A percentile compares a stretch with the other conserved stretches of the same genome.
Conservation (phyloP, 306 rosid species). For the Clitoria ternatea region DNA sequence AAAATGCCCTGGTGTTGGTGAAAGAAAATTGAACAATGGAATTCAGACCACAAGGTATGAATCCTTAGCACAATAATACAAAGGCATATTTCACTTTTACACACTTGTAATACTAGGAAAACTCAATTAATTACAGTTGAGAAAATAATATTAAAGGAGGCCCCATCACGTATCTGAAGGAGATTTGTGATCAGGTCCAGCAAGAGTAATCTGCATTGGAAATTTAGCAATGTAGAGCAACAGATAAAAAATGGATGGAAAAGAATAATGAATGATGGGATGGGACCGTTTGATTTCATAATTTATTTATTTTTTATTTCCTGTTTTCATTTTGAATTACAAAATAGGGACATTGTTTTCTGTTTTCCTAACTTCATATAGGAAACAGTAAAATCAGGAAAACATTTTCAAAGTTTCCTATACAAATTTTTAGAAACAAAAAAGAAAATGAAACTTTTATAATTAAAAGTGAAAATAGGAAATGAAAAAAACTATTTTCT, state of each 20-base stretch:
- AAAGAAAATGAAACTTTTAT: too few species aligned
- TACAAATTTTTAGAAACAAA: too few species aligned
- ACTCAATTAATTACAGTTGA: constrained; percentile 51
- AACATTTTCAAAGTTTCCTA: too few species aligned
- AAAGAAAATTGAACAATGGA: constrained; percentile 9
- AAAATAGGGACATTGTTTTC: too few species aligned
- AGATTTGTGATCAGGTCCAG: constrained; percentile 78
- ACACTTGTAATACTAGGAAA: constrained; percentile 43
- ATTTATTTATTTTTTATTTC: too few species aligned
- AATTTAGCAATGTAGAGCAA: constrained; percentile 15
- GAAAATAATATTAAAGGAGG: constrained; percentile 8
- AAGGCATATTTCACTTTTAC: constrained; percentile 39
- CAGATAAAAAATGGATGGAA: not conserved
- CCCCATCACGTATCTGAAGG: constrained; percentile 46
- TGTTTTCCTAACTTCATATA: too few species aligned
- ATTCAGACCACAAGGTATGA: constrained; percentile 20
- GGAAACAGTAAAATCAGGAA: too few species aligned
- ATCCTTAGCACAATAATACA: constrained; percentile 21
- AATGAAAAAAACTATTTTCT: too few species aligned
- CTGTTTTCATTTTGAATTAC: too few species aligned
- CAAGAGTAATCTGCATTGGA: constrained; percentile 63
- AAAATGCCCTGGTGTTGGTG: constrained; percentile 40
- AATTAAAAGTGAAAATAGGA: too few species aligned
- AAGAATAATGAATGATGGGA: not conserved
- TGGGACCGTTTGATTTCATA: too few species aligned